Evolutionary conservation across 2,329 filamentous ascomycete genomes (phyloP).

Genomic region (Fusarium heterosporum): DNA sequence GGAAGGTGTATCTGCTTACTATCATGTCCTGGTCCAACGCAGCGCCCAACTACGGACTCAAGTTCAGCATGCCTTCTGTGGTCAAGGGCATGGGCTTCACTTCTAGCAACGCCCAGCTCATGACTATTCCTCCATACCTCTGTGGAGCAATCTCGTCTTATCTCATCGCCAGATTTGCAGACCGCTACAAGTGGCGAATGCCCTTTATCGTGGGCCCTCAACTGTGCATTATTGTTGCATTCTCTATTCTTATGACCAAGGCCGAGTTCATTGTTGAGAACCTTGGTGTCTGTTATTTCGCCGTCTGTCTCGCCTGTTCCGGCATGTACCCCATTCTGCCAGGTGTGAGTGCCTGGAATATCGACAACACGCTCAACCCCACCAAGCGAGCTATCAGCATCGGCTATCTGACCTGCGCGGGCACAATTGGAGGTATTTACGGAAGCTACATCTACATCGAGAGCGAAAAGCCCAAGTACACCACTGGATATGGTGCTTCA

Average conservation of each 20-base stretch:
- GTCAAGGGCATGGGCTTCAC: slow-evolving; percentile 56
- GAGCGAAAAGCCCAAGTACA: slow-evolving; percentile 43
- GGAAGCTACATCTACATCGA: slow-evolving; percentile 45
- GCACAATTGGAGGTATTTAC: slow-evolving; percentile 43
- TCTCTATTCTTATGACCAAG: slow-evolving; percentile 39
- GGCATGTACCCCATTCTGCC: slow-evolving; percentile 54
- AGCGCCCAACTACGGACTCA: slow-evolving; percentile 49
- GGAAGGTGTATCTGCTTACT: slow-evolving; percentile 55
- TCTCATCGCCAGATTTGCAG: slow-evolving; percentile 45
- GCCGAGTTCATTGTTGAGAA: slow-evolving; percentile 37
- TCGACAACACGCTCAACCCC: slow-evolving; percentile 51
- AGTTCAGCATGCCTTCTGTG: slow-evolving; percentile 53
- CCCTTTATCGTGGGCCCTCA: slow-evolving; percentile 51
- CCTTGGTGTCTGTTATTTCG: slow-evolving; percentile 37
- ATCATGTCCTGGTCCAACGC: slow-evolving; percentile 56
- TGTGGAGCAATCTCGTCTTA: slow-evolving; percentile 40
- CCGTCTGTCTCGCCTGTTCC: slow-evolving; percentile 42
- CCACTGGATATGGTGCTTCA: slow-evolving; percentile 43
- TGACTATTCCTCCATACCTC: slow-evolving; percentile 53
- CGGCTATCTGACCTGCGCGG: slow-evolving; percentile 48
- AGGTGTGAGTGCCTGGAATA: slow-evolving; percentile 52
- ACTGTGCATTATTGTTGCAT: slow-evolving; percentile 47
- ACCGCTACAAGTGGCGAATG: slow-evolving; percentile 51
- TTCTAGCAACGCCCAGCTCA: slow-evolving; percentile 46
- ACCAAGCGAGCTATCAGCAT: slow-evolving; percentile 53